These are phyloP conservation scores for Blastomyces silverae DNA, from an alignment of 2,329 filamentous ascomycete species.

Conservation along the genomic window DNA sequence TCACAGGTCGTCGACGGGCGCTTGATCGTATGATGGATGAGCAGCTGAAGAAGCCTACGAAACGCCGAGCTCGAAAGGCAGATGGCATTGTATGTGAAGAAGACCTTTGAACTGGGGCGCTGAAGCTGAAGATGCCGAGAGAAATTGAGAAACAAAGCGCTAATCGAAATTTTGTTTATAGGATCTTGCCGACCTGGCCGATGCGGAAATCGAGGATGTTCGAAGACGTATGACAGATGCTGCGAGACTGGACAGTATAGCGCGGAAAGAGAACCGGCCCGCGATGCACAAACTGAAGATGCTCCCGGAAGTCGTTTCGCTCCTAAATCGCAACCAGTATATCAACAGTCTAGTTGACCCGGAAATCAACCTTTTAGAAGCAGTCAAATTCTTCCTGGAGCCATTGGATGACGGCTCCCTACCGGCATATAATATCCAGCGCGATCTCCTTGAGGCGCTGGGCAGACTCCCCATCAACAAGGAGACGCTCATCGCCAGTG, in stretches of 20 bases:
- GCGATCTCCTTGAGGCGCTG: slow-evolving; percentile 79
- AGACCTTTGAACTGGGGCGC: not conserved
- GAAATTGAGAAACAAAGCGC: not conserved
- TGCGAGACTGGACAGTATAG: slow-evolving; percentile 76
- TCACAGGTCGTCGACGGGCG: slow-evolving; percentile 64
- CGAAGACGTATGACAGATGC: slow-evolving; percentile 86
- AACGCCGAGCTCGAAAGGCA: slow-evolving; percentile 66
- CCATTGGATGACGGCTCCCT: slow-evolving; percentile 89
- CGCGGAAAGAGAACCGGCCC: slow-evolving; percentile 69
- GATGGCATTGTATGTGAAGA: slow-evolving; percentile 67
- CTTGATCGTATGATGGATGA: slow-evolving; percentile 84
- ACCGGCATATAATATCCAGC: slow-evolving; percentile 95
- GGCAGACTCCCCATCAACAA: slow-evolving; percentile 80
- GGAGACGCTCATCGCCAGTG: slow-evolving; percentile 79
- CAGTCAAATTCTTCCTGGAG: slow-evolving; percentile 95
- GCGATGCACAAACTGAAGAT: slow-evolving; percentile 91
- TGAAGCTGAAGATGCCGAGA: not conserved
- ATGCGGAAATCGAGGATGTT: slow-evolving; percentile 81
- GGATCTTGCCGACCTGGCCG: slow-evolving; percentile 85
- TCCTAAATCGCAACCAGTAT: slow-evolving; percentile 79
- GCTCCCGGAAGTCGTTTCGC: slow-evolving; percentile 77
- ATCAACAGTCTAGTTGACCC: slow-evolving; percentile 83
- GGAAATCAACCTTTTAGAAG: slow-evolving; percentile 89
- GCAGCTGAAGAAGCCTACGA: slow-evolving; percentile 72
- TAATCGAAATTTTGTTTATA: slow-evolving; percentile 38